Evolutionary conservation across 192 early-diverging fungal genomes (phyloP).

Genomic region (Coemansia sp.): DNA sequence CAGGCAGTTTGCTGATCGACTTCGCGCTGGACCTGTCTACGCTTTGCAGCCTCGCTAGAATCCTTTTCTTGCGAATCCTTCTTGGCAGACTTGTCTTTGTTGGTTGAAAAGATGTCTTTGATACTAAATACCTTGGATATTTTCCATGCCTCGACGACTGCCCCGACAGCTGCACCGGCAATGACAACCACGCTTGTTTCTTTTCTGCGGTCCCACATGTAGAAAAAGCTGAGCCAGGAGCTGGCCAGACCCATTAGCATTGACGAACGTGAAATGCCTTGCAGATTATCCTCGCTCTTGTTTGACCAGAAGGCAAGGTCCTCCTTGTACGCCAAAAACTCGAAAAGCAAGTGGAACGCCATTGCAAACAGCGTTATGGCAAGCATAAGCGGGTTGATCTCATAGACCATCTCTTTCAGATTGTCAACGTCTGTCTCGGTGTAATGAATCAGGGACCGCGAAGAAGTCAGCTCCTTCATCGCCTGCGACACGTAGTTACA

Average conservation of each 20-base stretch:
- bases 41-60: conserved; percentile 2
- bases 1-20: conserved; percentile 54
- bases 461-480: conserved; percentile 31
- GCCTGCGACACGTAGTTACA: conserved; percentile 43
- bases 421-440: conserved; percentile 54
- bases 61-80: neutral
- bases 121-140: conserved; percentile 39
- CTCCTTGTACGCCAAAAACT: conserved; percentile 60
- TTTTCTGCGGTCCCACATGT: conserved; percentile 52
- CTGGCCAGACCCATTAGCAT: conserved; percentile 55
- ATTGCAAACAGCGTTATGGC: conserved; percentile 55
- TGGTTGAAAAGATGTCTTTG: conserved; percentile 17
- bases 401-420: conserved; percentile 57
- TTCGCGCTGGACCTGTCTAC: conserved; percentile 38
- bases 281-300: conserved; percentile 25
- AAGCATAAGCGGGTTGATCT: conserved; percentile 59
- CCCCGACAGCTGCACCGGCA: conserved; percentile 42
- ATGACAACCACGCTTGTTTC: conserved; percentile 59
- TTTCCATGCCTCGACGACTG: conserved; percentile 58
- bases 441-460: conserved; percentile 35
- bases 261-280: conserved; percentile 56
- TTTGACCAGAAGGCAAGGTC: conserved; percentile 58
- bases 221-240: conserved; percentile 51
- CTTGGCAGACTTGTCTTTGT: neutral
- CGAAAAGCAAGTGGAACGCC: conserved; percentile 57